These are phyloP conservation scores for Blastomyces emzantsi DNA, from an alignment of 2,329 filamentous ascomycete genomes.

Conservation along the genomic window DNA sequence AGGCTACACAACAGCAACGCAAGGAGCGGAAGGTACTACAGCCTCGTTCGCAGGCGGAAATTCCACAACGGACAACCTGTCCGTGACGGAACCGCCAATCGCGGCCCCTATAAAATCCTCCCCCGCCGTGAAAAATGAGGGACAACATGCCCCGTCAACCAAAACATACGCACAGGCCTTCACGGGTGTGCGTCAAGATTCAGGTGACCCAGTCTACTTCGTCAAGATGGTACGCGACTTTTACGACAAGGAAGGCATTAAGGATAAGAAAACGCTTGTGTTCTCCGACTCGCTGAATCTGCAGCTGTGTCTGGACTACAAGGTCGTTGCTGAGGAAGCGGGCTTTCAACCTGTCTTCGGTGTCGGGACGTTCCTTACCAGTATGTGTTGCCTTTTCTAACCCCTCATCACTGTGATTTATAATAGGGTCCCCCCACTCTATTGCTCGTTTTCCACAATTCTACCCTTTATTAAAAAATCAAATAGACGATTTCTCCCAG, in stretches of 20 bases:
- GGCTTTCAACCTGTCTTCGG: slow-evolving; percentile 85
- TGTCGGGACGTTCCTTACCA: slow-evolving; percentile 91
- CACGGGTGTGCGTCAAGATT: slow-evolving; percentile 79
- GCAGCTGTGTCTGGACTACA: slow-evolving; percentile 84
- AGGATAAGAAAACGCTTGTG: slow-evolving; percentile 76
- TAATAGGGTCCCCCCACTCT: neutral
- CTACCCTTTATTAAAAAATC: neutral
- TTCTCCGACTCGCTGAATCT: slow-evolving; percentile 95
- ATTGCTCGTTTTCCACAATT: neutral
- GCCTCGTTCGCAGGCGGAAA: slow-evolving; percentile 31
- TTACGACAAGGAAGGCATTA: slow-evolving; percentile 67
- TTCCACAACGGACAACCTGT: slow-evolving; percentile 30
- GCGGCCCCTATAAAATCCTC: slow-evolving; percentile 38
- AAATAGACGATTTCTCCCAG: slow-evolving; percentile 68
- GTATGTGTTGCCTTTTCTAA: slow-evolving; percentile 30
- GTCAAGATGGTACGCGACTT: slow-evolving; percentile 70
- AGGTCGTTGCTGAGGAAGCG: slow-evolving; percentile 65
- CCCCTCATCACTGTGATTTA: neutral
- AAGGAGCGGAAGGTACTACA: slow-evolving; percentile 32
- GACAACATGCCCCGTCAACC: neutral
- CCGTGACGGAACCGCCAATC: slow-evolving; percentile 34
- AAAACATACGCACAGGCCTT: slow-evolving; percentile 74
- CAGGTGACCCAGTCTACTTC: slow-evolving; percentile 73
- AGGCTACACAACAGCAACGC: slow-evolving; percentile 32
- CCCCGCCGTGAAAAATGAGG: neutral